Percentiles rank a stretch among this genome's conserved stretches.
These are phyloP conservation scores for Rugosomyces carneus DNA, from an alignment of 1,284 basidiomycete genomes.

Conservation along the genomic window DNA sequence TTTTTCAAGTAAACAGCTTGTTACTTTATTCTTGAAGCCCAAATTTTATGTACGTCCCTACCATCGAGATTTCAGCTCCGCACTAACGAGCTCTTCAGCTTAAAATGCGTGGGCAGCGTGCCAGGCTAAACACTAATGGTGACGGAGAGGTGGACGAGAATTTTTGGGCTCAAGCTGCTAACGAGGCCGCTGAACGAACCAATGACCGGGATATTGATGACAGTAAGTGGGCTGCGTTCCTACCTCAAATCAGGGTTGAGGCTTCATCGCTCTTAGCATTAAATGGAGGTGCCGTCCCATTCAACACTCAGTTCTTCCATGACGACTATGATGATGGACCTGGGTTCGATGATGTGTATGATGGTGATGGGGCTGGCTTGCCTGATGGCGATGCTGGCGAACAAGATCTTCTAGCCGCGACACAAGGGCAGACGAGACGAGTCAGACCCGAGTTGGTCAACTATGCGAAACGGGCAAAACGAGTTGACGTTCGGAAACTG, in stretches of 20 bases:
- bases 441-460: slow-evolving; percentile 88
- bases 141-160: slow-evolving; percentile 89
- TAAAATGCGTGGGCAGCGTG: slow-evolving; percentile 71
- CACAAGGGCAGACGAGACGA: slow-evolving; percentile 74
- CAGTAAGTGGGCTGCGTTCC: slow-evolving; percentile 34
- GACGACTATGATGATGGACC: slow-evolving; percentile 82
- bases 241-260: background rate
- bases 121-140: slow-evolving; percentile 47
- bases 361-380: slow-evolving; percentile 38
- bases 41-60: slow-evolving; percentile 72
- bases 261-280: slow-evolving; percentile 25
- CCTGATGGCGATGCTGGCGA: slow-evolving; percentile 58
- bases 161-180: slow-evolving; percentile 91
- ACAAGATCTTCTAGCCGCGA: slow-evolving; percentile 81
- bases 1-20: slow-evolving; percentile 85
- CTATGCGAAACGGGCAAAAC: slow-evolving; percentile 93
- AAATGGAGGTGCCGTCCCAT: slow-evolving; percentile 60
- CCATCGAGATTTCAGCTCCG: slow-evolving; percentile 2
- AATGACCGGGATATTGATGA: slow-evolving; percentile 57
- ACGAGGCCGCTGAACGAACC: slow-evolving; percentile 58
- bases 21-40: slow-evolving; percentile 93
- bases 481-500: slow-evolving; percentile 93
- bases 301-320: slow-evolving; percentile 96
- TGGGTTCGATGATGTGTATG: slow-evolving; percentile 68
- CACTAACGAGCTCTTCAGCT: slow-evolving; percentile 40